Conservation (phyloP, 768 basidiomycete species). For the Russula olivacea region DNA sequence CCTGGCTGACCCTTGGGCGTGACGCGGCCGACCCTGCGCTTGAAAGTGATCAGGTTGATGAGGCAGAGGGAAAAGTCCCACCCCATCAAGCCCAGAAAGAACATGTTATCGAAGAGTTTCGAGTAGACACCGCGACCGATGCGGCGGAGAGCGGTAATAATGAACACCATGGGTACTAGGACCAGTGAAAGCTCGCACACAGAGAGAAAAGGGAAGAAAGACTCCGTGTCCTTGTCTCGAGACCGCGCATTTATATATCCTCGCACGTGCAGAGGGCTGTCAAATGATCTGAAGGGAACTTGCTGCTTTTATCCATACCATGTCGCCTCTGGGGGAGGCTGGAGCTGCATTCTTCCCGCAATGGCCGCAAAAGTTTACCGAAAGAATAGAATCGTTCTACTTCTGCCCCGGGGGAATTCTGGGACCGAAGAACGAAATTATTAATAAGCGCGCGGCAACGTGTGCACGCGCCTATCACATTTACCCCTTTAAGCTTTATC, state of each 20-base stretch:
- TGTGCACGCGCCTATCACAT: too few species aligned
- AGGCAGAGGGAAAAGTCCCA: constrained; percentile 52
- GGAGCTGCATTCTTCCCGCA: too few species aligned
- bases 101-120: not conserved
- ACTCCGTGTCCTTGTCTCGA: too few species aligned
- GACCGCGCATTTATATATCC: constrained; percentile 3
- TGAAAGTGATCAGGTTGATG: constrained; percentile 47
- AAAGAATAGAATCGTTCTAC: too few species aligned
- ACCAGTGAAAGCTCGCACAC: too few species aligned
- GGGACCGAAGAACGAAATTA: too few species aligned
- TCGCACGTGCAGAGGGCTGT: not conserved
- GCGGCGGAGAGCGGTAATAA: constrained; percentile 21
- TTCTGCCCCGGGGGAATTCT: too few species aligned
- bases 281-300: constrained; percentile 1
- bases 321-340: too few species aligned
- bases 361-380: too few species aligned
- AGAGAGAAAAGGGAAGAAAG: not conserved
- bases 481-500: too few species aligned
- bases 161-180: constrained; percentile 1
- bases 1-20: constrained; percentile 52
- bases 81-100: constrained; percentile 32
- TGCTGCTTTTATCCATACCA: too few species aligned
- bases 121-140: constrained; percentile 11
- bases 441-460: too few species aligned
- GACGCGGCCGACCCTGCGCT: constrained; percentile 47